phyloP scores from a whole-genome alignment of 208 protist species.

The Blastocrithidia nonstop region DNA sequence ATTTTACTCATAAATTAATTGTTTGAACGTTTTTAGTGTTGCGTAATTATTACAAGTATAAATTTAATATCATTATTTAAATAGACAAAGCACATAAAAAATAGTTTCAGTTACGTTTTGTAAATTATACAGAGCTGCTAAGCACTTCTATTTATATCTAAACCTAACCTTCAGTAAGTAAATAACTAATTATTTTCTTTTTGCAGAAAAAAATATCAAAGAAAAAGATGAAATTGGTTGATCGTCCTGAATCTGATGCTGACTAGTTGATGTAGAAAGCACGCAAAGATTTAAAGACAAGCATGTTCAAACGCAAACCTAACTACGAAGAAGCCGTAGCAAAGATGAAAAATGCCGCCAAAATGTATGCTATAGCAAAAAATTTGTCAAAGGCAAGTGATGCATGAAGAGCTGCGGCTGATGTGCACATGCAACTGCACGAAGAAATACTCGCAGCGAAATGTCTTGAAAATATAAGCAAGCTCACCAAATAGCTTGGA shows the following conservation, averaged over 20 bases:
- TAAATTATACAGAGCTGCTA: background rate
- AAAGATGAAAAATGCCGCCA: constrained; percentile 54
- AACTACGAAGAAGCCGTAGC: constrained; percentile 42
- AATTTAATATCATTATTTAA: too few relatives aligned
- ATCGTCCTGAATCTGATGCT: constrained; percentile 18
- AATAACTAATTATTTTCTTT: constrained; percentile 1
- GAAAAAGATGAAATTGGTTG: background rate
- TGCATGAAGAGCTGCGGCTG: too few relatives aligned
- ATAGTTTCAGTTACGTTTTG: background rate
- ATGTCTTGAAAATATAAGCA: too few relatives aligned
- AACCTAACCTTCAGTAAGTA: too few relatives aligned
- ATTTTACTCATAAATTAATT: constrained; percentile 3
- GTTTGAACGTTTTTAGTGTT: constrained; percentile 3
- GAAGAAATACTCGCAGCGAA: too few relatives aligned
- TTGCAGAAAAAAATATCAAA: background rate
- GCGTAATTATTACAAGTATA: too few relatives aligned
- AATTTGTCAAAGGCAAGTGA: too few relatives aligned
- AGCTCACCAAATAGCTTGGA: too few relatives aligned
- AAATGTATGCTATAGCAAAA: constrained; percentile 61
- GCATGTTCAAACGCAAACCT: constrained; percentile 26
- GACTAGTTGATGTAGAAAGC: constrained; percentile 30
- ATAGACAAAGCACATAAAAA: background rate
- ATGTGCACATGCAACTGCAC: too few relatives aligned
- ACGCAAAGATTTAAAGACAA: constrained; percentile 35
- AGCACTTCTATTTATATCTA: constrained; percentile 1